Base-by-base conservation (phyloP, 768 basidiomycete species). In the Boletus reticulatus region DNA sequence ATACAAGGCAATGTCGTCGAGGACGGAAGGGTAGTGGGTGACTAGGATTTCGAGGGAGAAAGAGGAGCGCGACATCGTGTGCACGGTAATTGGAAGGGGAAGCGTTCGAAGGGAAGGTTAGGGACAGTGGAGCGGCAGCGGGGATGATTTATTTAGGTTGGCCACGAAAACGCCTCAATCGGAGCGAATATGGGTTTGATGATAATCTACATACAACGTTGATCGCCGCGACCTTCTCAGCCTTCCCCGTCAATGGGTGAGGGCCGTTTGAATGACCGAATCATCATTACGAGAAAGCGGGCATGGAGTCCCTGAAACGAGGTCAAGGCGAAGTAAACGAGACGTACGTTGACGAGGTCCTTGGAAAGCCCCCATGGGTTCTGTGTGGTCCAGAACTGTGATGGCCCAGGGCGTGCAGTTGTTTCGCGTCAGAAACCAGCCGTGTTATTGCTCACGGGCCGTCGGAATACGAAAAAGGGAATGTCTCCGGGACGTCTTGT, bases 1-100 rank as follows among this genome's bases (percentile, higher is more conserved):
- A 62, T 76, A 69, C 55, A 74, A 75, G 4, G 76, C 79, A 43
- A 84, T 75, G 47, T 69, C 66, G 62, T 80, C 75, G 43, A 77
- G 56, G 29, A 65, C 31, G 38, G 55, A 31, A 7, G 72, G 62
- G 14, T 20, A 50, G 4, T 36, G 44, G 4, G 8, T 36, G 13
- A 48, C 67, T 20, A 71, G 62, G 11, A 16, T 31, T 31, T 72
- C 64, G 45, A 70, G 49, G 49, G 57, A 31, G 13, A 58, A 52
- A 2, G 55, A 36, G 42, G 63, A 48, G 37, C 29, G 36, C 29
- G 41, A 22, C 57, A 56, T 55, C 20, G 22, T 29, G 17, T 43
- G 43, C 36, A 6, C 14, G 9, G 56, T 14, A 17, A 34, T 38
- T 6, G 52, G 17, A 16, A 22, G 45, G 39, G 39, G 19, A n/a